phyloP scores from a whole-genome alignment of 2,329 filamentous ascomycete species.

The Nannizzia gypsea region DNA sequence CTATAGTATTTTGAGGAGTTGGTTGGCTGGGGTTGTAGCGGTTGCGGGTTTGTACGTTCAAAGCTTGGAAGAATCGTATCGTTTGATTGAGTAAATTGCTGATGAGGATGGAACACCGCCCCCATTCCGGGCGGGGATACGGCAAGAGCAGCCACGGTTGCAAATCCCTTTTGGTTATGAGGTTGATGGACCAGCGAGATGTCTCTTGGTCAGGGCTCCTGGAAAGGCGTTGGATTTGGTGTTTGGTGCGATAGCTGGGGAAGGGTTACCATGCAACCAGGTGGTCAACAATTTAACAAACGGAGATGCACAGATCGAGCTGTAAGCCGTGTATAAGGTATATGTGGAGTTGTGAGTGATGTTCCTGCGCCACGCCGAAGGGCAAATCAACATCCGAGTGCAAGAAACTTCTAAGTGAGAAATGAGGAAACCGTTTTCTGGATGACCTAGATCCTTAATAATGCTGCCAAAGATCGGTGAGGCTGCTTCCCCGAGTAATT shows the following conservation, averaged over 20 bases:
- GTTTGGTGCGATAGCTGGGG: conserved; percentile 5
- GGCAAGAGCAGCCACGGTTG: conserved; percentile 52
- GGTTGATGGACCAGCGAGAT: conserved; percentile 21
- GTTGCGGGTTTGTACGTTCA: conserved; percentile 54
- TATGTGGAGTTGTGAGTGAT: conserved; percentile 1
- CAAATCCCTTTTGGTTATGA: conserved; percentile 31
- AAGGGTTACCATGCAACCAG: conserved; percentile 6
- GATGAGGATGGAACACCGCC: conserved; percentile 47
- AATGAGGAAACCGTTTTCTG: background rate
- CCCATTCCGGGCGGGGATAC: conserved; percentile 51
- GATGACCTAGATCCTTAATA: conserved; percentile 1
- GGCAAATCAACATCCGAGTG: background rate
- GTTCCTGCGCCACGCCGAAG: conserved; percentile 1
- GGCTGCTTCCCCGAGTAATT: conserved; percentile 1
- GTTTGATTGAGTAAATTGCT: conserved; percentile 50
- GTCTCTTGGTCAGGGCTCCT: conserved; percentile 15
- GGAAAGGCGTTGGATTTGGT: conserved; percentile 21
- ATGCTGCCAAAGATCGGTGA: conserved; percentile 1
- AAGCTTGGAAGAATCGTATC: conserved; percentile 60
- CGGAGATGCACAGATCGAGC: background rate
- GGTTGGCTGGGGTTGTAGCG: conserved; percentile 27
- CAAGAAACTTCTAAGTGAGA: conserved; percentile 1
- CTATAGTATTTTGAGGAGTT: conserved; percentile 35
- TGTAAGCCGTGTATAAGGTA: background rate
- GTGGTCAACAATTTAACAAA: background rate